Evolutionary conservation across 768 basidiomycete species (phyloP).

Genomic region (Suillus variegatus): DNA sequence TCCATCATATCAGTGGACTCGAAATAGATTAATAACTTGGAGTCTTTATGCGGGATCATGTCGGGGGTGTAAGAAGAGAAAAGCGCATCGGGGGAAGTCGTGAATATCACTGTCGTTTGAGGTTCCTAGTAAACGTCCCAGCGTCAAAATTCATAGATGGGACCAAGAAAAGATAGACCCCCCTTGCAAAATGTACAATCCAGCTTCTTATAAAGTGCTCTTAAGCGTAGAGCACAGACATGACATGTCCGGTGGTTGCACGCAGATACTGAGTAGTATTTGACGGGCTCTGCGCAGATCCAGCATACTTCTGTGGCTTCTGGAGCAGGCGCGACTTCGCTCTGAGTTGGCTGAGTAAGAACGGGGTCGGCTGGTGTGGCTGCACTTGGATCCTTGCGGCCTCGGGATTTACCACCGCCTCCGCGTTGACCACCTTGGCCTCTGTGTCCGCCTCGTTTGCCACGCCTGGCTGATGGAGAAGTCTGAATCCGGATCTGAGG

Average conservation of each 20-base stretch:
- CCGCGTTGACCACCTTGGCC: conserved; percentile 19
- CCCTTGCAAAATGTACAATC: conserved; percentile 99
- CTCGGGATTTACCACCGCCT: conserved; percentile 15
- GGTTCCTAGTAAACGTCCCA: conserved; percentile 50
- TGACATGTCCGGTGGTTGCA: conserved; percentile 97
- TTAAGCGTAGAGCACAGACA: conserved; percentile 83
- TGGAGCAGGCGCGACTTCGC: conserved; percentile 5
- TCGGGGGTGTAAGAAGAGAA: conserved; percentile 63
- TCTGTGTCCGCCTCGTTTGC: conserved; percentile 16
- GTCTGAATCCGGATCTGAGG: conserved; percentile 7
- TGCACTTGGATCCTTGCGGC: conserved; percentile 1
- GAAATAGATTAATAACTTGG: conserved; percentile 77
- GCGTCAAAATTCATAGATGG: conserved; percentile 1
- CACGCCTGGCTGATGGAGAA: background rate
- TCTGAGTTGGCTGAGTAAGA: conserved; percentile 6
- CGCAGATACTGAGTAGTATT: conserved; percentile 83
- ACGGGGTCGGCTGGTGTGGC: background rate
- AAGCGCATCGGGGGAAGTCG: conserved; percentile 57
- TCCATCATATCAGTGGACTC: conserved; percentile 96
- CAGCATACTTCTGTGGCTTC: conserved; percentile 59
- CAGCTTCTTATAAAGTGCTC: conserved; percentile 90
- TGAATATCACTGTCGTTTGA: conserved; percentile 76
- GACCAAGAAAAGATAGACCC: conserved; percentile 16
- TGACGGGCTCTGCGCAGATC: conserved; percentile 95
- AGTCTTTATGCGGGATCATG: conserved; percentile 62